Conservation (phyloP, 116 monocot genomes). For the Iris pallida region DNA sequence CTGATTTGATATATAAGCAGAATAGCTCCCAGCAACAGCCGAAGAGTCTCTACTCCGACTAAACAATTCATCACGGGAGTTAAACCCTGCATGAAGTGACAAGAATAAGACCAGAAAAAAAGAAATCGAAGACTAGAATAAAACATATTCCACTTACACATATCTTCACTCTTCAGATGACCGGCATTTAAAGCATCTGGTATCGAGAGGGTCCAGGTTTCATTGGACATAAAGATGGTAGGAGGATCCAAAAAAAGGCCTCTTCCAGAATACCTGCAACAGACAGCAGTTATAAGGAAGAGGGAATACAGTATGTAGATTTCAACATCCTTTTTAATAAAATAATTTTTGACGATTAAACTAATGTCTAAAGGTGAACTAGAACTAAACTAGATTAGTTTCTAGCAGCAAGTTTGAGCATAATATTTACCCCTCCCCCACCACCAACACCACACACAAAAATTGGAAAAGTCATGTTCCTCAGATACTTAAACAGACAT, state of each 20-base stretch:
- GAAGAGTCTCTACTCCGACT: slow-evolving; percentile 57
- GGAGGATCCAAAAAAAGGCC: slow-evolving; percentile 88
- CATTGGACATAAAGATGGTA: slow-evolving; percentile 44
- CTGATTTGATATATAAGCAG: slow-evolving; percentile 57
- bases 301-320: neutral
- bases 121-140: neutral
- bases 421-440: neutral
- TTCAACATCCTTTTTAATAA: neutral
- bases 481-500: neutral
- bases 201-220: slow-evolving; percentile 58
- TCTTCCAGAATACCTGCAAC: slow-evolving; percentile 85
- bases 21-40: slow-evolving; percentile 46
- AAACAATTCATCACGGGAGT: slow-evolving; percentile 54
- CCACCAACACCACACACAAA: too few species aligned
- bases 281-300: neutral
- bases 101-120: neutral
- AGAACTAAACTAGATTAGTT: neutral
- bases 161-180: slow-evolving; percentile 26
- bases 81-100: slow-evolving; percentile 50
- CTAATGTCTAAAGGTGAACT: neutral
- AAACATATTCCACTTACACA: slow-evolving; percentile 28
- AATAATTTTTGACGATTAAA: neutral
- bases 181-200: slow-evolving; percentile 38
- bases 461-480: neutral
- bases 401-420: neutral